Conservation (phyloP, 257 asterid species). For the Solanum arcanum region DNA sequence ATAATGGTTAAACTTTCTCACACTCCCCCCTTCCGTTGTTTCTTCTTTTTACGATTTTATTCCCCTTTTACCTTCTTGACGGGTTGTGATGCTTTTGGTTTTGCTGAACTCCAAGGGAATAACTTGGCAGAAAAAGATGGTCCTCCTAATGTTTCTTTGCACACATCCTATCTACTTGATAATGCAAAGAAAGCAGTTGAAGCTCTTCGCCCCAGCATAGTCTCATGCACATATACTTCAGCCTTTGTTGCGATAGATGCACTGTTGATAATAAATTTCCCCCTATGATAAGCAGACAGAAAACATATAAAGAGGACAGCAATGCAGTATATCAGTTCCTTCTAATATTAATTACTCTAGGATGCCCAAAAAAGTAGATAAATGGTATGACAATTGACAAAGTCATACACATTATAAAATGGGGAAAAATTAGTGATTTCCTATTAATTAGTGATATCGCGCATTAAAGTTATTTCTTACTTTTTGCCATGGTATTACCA, state of each 20-base stretch:
- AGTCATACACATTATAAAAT: not conserved
- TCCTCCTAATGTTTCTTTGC: constrained; percentile 11
- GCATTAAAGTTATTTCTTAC: not conserved
- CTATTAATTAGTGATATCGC: not conserved
- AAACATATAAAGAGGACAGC: not conserved
- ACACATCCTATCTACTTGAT: constrained; percentile 5
- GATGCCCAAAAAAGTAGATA: not conserved
- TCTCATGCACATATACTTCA: constrained; percentile 60
- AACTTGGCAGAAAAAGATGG: constrained; percentile 14
- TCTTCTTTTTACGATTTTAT: not conserved
- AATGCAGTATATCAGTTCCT: not conserved
- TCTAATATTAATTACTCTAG: not conserved
- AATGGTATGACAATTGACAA: not conserved
- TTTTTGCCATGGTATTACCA: not conserved
- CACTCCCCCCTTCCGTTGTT: too few species aligned
- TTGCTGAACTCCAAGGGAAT: constrained; percentile 4
- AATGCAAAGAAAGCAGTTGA: constrained; percentile 34
- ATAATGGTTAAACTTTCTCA: not conserved
- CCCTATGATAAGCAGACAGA: not conserved
- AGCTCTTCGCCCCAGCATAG: constrained; percentile 42
- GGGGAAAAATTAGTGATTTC: not conserved
- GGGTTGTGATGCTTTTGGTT: constrained; percentile 13
- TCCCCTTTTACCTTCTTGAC: not conserved
- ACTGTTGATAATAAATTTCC: constrained; percentile 31
- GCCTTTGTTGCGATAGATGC: constrained; percentile 67